phyloP scores from a whole-genome alignment of 148 eudicot species.

The Chenopodium suecicum region DNA sequence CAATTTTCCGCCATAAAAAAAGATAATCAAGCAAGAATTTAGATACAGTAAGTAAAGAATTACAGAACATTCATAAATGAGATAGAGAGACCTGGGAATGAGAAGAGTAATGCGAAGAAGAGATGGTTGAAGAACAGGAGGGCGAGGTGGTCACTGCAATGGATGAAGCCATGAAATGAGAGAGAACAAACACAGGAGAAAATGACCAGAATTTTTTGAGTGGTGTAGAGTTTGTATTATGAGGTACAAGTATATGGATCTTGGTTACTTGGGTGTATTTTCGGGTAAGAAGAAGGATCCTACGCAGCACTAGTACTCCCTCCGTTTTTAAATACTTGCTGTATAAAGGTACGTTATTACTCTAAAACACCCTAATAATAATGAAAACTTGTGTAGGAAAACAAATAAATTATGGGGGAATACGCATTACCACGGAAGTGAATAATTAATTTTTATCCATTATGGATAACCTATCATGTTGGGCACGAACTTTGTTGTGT shows the following conservation, averaged over 20 bases:
- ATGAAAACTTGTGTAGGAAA: too few relatives aligned
- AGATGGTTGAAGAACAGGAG: constrained; percentile 20
- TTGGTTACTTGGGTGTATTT: neutral
- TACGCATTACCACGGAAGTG: too few relatives aligned
- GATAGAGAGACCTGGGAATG: constrained; percentile 29
- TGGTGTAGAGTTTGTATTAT: neutral
- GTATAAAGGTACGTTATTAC: too few relatives aligned
- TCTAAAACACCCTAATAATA: too few relatives aligned
- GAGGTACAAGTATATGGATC: neutral
- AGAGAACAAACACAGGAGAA: neutral
- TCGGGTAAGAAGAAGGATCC: too few relatives aligned
- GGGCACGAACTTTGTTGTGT: too few relatives aligned
- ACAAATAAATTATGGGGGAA: too few relatives aligned
- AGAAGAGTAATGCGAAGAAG: constrained; percentile 16
- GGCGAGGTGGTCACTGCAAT: constrained; percentile 31
- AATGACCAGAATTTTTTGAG: neutral
- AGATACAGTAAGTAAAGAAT: neutral
- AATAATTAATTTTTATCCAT: too few relatives aligned
- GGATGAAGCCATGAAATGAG: constrained; percentile 35
- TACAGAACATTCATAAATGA: neutral
- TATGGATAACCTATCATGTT: too few relatives aligned
- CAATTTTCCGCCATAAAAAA: neutral
- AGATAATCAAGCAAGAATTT: neutral
- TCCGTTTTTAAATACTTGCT: too few relatives aligned
- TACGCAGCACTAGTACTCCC: too few relatives aligned